phyloP scores from a whole-genome alignment of 1,284 basidiomycete species.

The Boletus hoseneyae region DNA sequence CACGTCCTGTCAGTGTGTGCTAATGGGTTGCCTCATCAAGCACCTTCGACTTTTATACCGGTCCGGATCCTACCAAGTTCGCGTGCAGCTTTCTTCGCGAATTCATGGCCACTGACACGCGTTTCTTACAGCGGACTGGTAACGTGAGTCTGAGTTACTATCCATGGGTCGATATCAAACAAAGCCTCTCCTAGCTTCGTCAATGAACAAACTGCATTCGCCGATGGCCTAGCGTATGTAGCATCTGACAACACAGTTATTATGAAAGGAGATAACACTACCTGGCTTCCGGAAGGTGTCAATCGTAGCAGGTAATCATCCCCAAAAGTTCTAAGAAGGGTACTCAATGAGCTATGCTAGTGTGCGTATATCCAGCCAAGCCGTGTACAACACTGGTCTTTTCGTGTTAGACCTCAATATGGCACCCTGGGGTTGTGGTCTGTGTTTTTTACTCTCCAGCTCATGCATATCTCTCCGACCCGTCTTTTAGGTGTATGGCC shows the following conservation, averaged over 20 bases:
- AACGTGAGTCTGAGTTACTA: conserved; percentile 43
- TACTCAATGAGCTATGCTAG: conserved; percentile 26
- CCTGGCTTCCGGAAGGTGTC: conserved; percentile 46
- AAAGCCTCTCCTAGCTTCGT: conserved; percentile 45
- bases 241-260: conserved; percentile 55
- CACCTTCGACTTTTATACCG: conserved; percentile 56
- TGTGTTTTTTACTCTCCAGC: not conserved
- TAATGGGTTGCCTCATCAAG: conserved; percentile 34
- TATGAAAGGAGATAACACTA: conserved; percentile 72
- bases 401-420: conserved; percentile 52
- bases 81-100: conserved; percentile 1
- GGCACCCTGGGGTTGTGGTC: conserved; percentile 58
- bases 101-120: conserved; percentile 13
- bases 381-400: conserved; percentile 49
- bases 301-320: conserved; percentile 53
- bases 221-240: conserved; percentile 48
- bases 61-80: conserved; percentile 59
- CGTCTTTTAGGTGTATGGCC: conserved; percentile 46
- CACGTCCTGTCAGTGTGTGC: conserved; percentile 1
- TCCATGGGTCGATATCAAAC: conserved; percentile 1
- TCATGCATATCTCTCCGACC: conserved; percentile 2
- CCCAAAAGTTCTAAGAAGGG: not conserved
- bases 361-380: conserved; percentile 47
- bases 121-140: conserved; percentile 51
- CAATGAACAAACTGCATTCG: conserved; percentile 45